Conservation (phyloP, 2,329 filamentous ascomycete species). For the Stagonosporopsis tanaceti region DNA sequence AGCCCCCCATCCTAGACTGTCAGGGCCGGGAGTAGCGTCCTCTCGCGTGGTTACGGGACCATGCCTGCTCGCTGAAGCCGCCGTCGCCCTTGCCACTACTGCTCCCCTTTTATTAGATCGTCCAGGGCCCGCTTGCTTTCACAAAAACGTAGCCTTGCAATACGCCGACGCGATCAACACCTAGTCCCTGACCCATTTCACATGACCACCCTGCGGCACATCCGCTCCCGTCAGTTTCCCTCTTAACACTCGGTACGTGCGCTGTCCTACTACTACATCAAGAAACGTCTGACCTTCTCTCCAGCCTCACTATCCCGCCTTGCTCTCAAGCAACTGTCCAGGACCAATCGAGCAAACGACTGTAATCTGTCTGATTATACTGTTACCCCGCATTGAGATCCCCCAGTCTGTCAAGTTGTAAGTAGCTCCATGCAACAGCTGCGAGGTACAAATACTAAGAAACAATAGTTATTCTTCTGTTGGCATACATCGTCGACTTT, state of each 20-base stretch:
- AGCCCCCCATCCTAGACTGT: conserved; percentile 29
- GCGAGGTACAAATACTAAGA: neutral
- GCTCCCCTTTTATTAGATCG: conserved; percentile 34
- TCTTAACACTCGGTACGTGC: conserved; percentile 26
- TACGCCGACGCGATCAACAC: conserved; percentile 34
- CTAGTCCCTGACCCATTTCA: conserved; percentile 11
- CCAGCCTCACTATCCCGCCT: neutral
- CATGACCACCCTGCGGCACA: conserved; percentile 32
- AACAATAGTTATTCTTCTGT: neutral
- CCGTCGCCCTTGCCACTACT: conserved; percentile 30
- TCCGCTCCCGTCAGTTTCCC: conserved; percentile 23
- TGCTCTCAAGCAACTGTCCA: neutral
- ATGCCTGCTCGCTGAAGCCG: conserved; percentile 43
- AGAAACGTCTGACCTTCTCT: conserved; percentile 6
- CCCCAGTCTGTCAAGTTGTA: neutral
- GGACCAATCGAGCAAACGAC: neutral
- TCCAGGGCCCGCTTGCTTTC: conserved; percentile 34
- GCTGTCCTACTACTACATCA: conserved; percentile 7
- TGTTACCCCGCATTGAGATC: neutral
- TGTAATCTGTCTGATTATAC: neutral
- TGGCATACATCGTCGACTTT: neutral
- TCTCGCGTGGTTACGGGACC: conserved; percentile 30
- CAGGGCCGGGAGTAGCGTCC: conserved; percentile 30
- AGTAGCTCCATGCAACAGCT: neutral
- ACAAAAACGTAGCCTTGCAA: conserved; percentile 36